Evolutionary conservation across 2,329 filamentous ascomycete species (phyloP).

Genomic region (Claviceps sp.): DNA sequence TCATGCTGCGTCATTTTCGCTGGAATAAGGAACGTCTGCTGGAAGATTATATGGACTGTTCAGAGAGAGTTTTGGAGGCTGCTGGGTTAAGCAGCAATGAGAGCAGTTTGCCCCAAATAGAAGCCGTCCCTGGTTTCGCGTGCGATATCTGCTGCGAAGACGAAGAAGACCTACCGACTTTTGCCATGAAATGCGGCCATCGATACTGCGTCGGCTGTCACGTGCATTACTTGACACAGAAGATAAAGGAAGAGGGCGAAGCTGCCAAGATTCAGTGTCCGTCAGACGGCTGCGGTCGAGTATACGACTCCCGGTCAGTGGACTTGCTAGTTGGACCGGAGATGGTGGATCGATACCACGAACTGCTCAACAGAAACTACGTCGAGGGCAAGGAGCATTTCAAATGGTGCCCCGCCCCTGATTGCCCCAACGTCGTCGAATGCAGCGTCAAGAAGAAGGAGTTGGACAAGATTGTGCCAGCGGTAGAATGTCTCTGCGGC

Average conservation of each 20-base stretch:
- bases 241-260: conserved; percentile 91
- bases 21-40: conserved; percentile 97
- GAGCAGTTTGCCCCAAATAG: conserved; percentile 50
- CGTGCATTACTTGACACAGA: conserved; percentile 77
- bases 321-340: conserved; percentile 56
- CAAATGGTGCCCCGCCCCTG: conserved; percentile 97
- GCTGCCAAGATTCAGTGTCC: conserved; percentile 91
- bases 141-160: conserved; percentile 98
- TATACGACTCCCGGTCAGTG: conserved; percentile 82
- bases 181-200: conserved; percentile 91
- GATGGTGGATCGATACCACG: conserved; percentile 55
- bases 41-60: conserved; percentile 89
- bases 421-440: conserved; percentile 86
- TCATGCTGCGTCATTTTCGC: conserved; percentile 73
- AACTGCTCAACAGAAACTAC: conserved; percentile 82
- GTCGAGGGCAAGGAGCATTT: conserved; percentile 93
- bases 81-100: conserved; percentile 64
- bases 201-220: conserved; percentile 91
- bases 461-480: conserved; percentile 72
- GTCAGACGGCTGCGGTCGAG: conserved; percentile 71
- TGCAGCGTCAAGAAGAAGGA: conserved; percentile 82
- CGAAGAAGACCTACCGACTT: conserved; percentile 59
- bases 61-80: conserved; percentile 65
- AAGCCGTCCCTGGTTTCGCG: conserved; percentile 61
- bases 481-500: conserved; percentile 73